Conservation (phyloP, 2,329 filamentous ascomycete genomes). For the Arthroderma sp. region DNA sequence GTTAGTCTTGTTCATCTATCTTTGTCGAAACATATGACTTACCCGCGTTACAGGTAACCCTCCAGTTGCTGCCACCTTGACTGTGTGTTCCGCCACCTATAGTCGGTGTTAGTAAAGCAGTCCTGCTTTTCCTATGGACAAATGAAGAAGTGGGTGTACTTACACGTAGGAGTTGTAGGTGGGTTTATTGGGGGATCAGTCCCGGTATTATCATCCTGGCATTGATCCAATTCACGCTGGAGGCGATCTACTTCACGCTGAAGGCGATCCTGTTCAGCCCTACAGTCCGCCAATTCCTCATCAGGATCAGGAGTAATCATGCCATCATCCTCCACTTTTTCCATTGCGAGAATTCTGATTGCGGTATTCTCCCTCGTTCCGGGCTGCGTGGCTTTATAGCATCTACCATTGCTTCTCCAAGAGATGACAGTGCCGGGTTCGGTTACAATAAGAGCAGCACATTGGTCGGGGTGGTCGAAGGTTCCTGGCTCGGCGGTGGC, state of each 20-base stretch:
- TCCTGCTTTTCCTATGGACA: background rate
- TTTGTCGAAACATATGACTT: background rate
- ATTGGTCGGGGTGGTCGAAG: background rate
- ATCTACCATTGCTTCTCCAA: background rate
- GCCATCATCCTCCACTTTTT: background rate
- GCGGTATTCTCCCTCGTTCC: background rate
- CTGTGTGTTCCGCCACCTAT: background rate
- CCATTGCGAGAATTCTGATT: background rate
- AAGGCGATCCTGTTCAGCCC: background rate
- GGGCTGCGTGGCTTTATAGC: background rate
- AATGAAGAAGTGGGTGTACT: background rate
- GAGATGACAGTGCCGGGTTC: background rate
- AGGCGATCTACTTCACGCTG: background rate
- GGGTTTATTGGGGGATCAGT: background rate
- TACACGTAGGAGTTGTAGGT: background rate
- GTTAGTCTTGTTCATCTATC: background rate
- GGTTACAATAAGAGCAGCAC: background rate
- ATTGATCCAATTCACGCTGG: background rate
- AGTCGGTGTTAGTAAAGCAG: background rate
- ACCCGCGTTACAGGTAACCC: background rate
- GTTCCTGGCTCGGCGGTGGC: background rate
- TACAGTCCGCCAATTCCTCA: background rate
- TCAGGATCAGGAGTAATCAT: background rate
- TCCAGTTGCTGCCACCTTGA: background rate
- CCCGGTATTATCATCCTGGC: background rate